phyloP scores from a whole-genome alignment of 2,329 filamentous ascomycete genomes.

The Pseudogymnoascus sp. region DNA sequence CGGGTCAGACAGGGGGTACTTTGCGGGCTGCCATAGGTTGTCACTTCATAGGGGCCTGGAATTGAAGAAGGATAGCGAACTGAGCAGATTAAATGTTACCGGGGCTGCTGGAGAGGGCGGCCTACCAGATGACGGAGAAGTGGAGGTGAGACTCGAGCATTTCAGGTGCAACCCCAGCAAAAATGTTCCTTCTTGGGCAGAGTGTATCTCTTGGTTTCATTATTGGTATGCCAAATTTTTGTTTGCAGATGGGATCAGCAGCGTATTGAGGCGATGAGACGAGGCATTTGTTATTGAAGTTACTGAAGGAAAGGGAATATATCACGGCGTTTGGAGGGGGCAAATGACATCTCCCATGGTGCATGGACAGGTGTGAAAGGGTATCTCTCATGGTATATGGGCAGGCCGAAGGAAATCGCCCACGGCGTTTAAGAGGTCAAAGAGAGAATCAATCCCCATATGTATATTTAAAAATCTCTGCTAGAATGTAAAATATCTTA shows the following conservation, averaged over 20 bases:
- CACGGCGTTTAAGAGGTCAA: not conserved
- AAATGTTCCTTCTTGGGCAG: not conserved
- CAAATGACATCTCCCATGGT: not conserved
- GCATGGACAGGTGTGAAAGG: not conserved
- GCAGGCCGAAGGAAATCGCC: not conserved
- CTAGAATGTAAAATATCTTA: slow-evolving; percentile 4
- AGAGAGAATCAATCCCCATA: not conserved
- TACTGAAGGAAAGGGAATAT: not conserved
- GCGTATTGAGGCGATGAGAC: not conserved
- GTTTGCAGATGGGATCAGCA: slow-evolving; percentile 4
- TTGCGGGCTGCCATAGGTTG: not conserved
- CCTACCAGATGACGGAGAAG: not conserved
- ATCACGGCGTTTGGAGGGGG: not conserved
- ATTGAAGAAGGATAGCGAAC: not conserved
- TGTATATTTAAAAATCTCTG: not conserved
- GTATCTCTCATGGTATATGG: not conserved
- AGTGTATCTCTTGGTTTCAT: slow-evolving; percentile 1
- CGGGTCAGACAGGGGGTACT: not conserved
- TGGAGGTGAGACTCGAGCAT: not conserved
- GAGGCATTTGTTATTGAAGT: not conserved
- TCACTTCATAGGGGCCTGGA: not conserved
- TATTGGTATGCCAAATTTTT: not conserved
- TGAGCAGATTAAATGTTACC: not conserved
- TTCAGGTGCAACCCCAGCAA: not conserved
- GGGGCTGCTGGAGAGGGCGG: not conserved